Base-by-base conservation (phyloP, 805 yeast species). In the Nakazawaea sp. region DNA sequence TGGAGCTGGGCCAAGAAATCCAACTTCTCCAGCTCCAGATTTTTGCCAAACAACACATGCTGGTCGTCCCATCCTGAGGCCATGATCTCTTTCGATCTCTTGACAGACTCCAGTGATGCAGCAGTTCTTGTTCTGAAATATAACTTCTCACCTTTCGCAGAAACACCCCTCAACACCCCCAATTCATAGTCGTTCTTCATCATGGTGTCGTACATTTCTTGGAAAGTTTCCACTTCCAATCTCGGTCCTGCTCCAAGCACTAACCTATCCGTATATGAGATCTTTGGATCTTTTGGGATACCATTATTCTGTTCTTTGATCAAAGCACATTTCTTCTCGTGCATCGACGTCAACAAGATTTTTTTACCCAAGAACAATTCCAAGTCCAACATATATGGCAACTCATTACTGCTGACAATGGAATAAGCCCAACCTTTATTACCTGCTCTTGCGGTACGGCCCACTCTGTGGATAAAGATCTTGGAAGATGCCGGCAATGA, bases 371-470 rank as follows among this genome's bases (percentile, higher is more conserved):
- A 64, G 52, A 92, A 90, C 31, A 92, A 58, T 55, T 92, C 97
- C 49, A 92, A 67, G 58, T 92, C 99, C 34, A 90, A 67, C 36
- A 92, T 59, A 50, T 90, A 92, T 9, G 98, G 96, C 40, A 90
- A 61, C 56, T 92, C 99, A 38, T 75, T 69, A 45, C 88, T 95
- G 41, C 78, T 70, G 6, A 89, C 81, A 43, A 92, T 75, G 3
- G 96, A 81, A 56, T 85, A 92, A 0, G 98, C 99, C 95, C 97
- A 88, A 54, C 99, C 99, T 49, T 73, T 78, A 56, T 87, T 82
- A 56, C 99, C 99, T 7, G 98, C 98, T 72, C 99, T 83, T 9
- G 98, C 99, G 32, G 99, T 92, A 72, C 99, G 81, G 59, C 99
- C 99, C 32, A 92, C 97, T 63, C 99, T 78, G 62, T 92, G 99